Conservation (phyloP, 345 rosid genomes). For the Populus alba region DNA sequence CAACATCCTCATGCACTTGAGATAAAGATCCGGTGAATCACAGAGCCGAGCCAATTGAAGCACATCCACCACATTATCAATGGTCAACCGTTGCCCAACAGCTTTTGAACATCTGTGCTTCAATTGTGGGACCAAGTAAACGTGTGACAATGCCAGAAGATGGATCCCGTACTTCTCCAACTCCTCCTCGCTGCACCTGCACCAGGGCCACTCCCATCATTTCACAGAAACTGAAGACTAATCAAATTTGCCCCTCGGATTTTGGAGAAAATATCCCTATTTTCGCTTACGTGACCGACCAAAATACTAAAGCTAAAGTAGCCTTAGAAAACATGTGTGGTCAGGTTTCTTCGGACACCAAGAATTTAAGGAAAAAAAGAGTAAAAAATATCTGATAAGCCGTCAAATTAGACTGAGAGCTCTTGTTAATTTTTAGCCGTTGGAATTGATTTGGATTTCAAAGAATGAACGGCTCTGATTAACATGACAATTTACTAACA, state of each 20-base stretch:
- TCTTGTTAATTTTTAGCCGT: constrained; percentile 1
- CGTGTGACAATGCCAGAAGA: constrained; percentile 72
- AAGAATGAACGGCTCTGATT: constrained; percentile 13
- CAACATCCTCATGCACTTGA: constrained; percentile 58
- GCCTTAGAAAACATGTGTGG: neutral
- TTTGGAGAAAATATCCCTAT: neutral
- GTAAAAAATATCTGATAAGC: neutral
- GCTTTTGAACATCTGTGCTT: constrained; percentile 60
- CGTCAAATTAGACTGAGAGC: constrained; percentile 5
- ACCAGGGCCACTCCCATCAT: constrained; percentile 13
- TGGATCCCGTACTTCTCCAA: constrained; percentile 71
- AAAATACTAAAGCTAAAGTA: neutral
- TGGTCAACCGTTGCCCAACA: constrained; percentile 44
- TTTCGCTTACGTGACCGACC: constrained; percentile 13
- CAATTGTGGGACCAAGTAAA: constrained; percentile 60
- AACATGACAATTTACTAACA: too few relatives aligned
- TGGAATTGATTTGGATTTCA: constrained; percentile 14
- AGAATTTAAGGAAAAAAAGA: neutral
- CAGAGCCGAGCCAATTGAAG: constrained; percentile 79
- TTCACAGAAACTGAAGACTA: neutral
- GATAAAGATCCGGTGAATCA: constrained; percentile 66
- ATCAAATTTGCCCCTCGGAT: neutral
- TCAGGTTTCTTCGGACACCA: neutral
- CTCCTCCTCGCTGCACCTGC: constrained; percentile 59
- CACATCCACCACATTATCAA: constrained; percentile 69